phyloP scores from a whole-genome alignment of 805 yeast species.

The Grigorovia humatica region DNA sequence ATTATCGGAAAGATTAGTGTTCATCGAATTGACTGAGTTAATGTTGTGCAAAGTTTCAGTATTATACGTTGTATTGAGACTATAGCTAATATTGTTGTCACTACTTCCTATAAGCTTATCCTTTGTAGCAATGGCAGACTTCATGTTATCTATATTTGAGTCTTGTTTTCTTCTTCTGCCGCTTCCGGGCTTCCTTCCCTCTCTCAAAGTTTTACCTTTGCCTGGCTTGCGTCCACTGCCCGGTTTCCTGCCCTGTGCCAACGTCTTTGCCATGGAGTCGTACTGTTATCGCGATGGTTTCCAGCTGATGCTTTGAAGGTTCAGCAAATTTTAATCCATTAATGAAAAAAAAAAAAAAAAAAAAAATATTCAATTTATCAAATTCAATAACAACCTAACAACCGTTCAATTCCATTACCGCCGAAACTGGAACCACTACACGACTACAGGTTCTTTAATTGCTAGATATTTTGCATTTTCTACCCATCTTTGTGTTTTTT shows the following conservation, averaged over 20 bases:
- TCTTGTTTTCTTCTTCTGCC: conserved; percentile 21
- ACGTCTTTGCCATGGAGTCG: conserved; percentile 24
- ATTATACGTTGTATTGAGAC: neutral
- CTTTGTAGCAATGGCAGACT: neutral
- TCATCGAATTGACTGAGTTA: neutral
- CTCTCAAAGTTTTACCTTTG: conserved; percentile 25
- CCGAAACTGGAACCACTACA: too few species aligned
- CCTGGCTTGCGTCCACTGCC: conserved; percentile 30
- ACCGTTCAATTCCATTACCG: neutral
- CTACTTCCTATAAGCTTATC: neutral
- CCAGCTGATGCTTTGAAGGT: neutral
- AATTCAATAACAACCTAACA: neutral
- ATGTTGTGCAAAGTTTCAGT: neutral
- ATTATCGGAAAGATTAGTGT: neutral
- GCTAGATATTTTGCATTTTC: too few species aligned
- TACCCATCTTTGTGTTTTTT: neutral
- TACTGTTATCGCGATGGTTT: neutral
- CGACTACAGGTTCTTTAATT: too few species aligned
- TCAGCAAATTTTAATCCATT: neutral
- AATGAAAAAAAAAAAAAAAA: neutral
- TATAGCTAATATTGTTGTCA: neutral
- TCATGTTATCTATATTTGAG: neutral
- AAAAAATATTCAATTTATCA: neutral
- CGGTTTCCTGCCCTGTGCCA: conserved; percentile 28
- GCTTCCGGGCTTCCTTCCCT: conserved; percentile 29